Evolutionary conservation across 2,329 filamentous ascomycete species (phyloP), one percentile per base, ranked within the genome.

Genomic region (Paecilomyces sp.): DNA sequence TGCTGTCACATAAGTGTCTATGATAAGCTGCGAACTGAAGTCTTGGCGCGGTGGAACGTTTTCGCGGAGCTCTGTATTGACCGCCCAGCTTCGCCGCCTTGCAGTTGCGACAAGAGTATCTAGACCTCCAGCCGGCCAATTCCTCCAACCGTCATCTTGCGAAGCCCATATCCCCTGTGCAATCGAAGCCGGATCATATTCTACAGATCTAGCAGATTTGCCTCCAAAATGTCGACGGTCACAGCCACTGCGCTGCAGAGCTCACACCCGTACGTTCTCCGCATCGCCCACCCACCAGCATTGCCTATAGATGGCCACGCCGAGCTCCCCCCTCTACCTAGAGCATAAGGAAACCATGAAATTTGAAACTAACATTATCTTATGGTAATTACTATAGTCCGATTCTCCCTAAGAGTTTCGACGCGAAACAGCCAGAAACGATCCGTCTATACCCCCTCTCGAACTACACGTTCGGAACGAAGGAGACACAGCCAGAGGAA

Each of bases 401-500:
- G 25, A 86, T 88, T 63, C 83, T 91, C 57, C 92, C 92, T 28
- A 87, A 90, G 63, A 79, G 87, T 66, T 99, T 99, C 83, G 90
- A 92, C 72, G 87, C 85, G 57, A 92, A 93, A 74, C 94, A 99
- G 76, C 91, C 93, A 34, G 80, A 87, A 67, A 94, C 92, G 1
- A 92, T 99, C 71, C 90, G 90, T 57, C 85, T 99, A 28, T 97
- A 92, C 72, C 94, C 94, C 34, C 85, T 99, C 55, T 96, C 92
- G 66, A 99, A 97, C 82, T 99, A 99, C 82, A 97, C 94, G 25
- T 97, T 99, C 71, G 93, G 93, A 63, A 96, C 95, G 62, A 99
- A 99, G 78, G 94, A 97, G 80, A 95, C 90, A 24, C 94, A 99
- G 74, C 94, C 93, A 1, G 94, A 99, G 77, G 94, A 99, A 77